A percentile compares a stretch with the other conserved stretches of the same genome.
Conservation (phyloP, 768 basidiomycete genomes). For the Leucocoprinus leucothites region DNA sequence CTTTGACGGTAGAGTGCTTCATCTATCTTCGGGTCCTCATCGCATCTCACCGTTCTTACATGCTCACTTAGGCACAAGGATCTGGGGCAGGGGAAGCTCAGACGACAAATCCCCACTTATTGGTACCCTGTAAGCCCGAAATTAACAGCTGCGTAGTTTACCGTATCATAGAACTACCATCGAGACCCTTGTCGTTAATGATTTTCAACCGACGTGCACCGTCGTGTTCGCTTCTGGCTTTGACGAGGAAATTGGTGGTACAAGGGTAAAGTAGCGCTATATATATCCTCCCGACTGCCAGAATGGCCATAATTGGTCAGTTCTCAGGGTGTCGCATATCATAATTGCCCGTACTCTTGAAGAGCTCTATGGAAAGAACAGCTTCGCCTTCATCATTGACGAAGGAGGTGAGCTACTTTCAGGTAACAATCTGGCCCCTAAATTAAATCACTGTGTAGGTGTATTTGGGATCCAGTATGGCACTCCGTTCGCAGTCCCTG, state of each 20-base stretch:
- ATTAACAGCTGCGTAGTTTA: not conserved
- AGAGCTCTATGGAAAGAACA: constrained; percentile 63
- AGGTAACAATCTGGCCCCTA: not conserved
- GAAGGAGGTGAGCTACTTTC: constrained; percentile 66
- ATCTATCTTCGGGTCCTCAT: not conserved
- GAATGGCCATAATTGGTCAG: not conserved
- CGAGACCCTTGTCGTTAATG: constrained; percentile 60
- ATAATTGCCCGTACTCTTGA: constrained; percentile 49
- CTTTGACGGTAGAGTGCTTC: constrained; percentile 44
- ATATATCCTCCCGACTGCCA: not conserved
- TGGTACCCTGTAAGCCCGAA: constrained; percentile 49
- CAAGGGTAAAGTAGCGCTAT: constrained; percentile 28
- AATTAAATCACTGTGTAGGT: constrained; percentile 23
- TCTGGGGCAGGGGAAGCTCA: constrained; percentile 75
- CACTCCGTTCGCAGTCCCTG: constrained; percentile 55
- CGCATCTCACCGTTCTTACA: not conserved
- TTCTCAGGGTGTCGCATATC: constrained; percentile 49
- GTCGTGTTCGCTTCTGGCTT: constrained; percentile 68
- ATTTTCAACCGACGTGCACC: constrained; percentile 62
- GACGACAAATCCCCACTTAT: constrained; percentile 80
- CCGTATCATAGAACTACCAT: constrained; percentile 41
- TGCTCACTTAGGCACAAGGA: constrained; percentile 33
- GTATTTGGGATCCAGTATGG: constrained; percentile 51
- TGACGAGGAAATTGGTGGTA: constrained; percentile 69
- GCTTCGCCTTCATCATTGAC: constrained; percentile 79